Percentiles rank a stretch among this genome's conserved stretches.
Evolutionary conservation across 371 early-diverging fungal species (phyloP).

Genomic region (Gilbertella persicaria): DNA sequence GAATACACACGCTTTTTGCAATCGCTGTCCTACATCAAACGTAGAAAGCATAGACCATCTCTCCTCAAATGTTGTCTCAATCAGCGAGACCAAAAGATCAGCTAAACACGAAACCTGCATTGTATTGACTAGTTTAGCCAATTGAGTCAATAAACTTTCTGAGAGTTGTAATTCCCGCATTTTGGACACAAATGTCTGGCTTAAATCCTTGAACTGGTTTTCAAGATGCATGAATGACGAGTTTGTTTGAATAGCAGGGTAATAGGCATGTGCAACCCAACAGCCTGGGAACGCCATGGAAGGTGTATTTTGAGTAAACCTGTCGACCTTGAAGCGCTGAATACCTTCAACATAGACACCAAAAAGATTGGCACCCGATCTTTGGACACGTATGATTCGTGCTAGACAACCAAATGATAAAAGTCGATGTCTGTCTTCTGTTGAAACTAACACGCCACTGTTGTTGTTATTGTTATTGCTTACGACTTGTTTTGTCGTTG

Average conservation of each 20-base stretch:
- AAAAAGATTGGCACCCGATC: slow-evolving; percentile 29
- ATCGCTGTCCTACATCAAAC: slow-evolving; percentile 54
- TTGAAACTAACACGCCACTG: neutral
- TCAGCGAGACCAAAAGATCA: slow-evolving; percentile 70
- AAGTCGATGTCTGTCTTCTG: slow-evolving; percentile 12
- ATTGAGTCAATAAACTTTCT: slow-evolving; percentile 60
- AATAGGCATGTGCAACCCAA: slow-evolving; percentile 28
- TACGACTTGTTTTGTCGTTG: neutral
- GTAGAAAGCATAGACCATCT: slow-evolving; percentile 64
- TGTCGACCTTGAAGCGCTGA: slow-evolving; percentile 26
- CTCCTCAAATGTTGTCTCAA: slow-evolving; percentile 72
- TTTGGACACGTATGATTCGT: slow-evolving; percentile 40
- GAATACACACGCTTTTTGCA: slow-evolving; percentile 56
- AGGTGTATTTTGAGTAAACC: slow-evolving; percentile 2
- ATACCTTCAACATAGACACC: slow-evolving; percentile 33
- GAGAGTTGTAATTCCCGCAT: slow-evolving; percentile 73
- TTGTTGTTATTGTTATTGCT: neutral
- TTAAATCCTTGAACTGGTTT: slow-evolving; percentile 54
- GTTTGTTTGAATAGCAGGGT: neutral
- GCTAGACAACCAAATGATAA: slow-evolving; percentile 44
- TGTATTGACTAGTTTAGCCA: slow-evolving; percentile 65
- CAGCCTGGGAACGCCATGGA: slow-evolving; percentile 16
- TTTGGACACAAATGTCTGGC: slow-evolving; percentile 55
- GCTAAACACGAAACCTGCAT: slow-evolving; percentile 63
- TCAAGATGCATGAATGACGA: slow-evolving; percentile 39